These are phyloP conservation scores for Citrus inodora DNA, from an alignment of 345 rosid species.

Conservation along the genomic window DNA sequence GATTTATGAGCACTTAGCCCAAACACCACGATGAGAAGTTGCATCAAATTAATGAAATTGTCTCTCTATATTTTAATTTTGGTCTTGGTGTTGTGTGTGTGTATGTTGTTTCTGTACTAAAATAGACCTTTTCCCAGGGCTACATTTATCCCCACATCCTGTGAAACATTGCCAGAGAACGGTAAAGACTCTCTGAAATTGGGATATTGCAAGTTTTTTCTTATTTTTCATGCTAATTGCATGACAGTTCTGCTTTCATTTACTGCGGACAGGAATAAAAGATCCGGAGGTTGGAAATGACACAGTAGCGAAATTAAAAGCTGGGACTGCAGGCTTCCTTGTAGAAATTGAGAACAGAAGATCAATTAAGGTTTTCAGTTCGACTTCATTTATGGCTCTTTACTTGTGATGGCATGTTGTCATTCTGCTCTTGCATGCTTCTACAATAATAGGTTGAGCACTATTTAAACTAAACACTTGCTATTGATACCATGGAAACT, in stretches of 20 bases:
- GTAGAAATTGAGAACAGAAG: conserved; percentile 64
- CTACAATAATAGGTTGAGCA: neutral
- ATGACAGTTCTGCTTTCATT: neutral
- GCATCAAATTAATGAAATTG: neutral
- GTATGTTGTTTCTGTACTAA: neutral
- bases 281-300: conserved; percentile 36
- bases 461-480: neutral
- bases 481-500: neutral
- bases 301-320: conserved; percentile 31
- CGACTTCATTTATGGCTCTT: neutral
- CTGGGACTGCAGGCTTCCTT: conserved; percentile 57
- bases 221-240: too few relatives aligned
- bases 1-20: neutral
- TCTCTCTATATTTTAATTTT: neutral
- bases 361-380: conserved; percentile 62
- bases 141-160: conserved; percentile 16
- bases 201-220: neutral
- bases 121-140: conserved; percentile 21
- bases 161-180: conserved; percentile 20
- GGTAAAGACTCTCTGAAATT: conserved; percentile 17
- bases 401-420: neutral
- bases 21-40: neutral
- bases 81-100: neutral
- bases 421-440: neutral
- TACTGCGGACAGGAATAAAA: conserved; percentile 17